phyloP scores from a whole-genome alignment of 768 basidiomycete species.

The Russula earlei region DNA sequence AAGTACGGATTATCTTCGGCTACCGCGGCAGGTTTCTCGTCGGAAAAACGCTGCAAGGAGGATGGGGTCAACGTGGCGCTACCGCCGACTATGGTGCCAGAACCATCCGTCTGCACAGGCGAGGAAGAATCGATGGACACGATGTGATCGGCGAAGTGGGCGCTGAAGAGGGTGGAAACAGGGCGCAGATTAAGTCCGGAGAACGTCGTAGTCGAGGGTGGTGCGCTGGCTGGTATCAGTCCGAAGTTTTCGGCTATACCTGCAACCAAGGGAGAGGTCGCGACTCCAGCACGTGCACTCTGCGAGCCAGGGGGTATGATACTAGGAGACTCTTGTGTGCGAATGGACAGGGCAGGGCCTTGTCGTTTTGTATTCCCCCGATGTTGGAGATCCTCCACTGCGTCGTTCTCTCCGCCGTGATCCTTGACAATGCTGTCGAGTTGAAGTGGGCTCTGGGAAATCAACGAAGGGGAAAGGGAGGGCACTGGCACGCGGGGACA shows the following conservation, averaged over 20 bases:
- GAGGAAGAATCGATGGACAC: slow-evolving; percentile 25
- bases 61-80: slow-evolving; percentile 29
- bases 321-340: not conserved
- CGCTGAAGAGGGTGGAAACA: slow-evolving; percentile 65
- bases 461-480: slow-evolving; percentile 10
- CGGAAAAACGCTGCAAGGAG: slow-evolving; percentile 22
- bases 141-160: slow-evolving; percentile 48
- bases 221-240: slow-evolving; percentile 42
- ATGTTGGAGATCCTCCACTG: not conserved
- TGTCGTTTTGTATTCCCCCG: not conserved
- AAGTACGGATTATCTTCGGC: slow-evolving; percentile 35
- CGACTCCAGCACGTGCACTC: not conserved
- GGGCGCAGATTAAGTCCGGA: slow-evolving; percentile 62
- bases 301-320: not conserved
- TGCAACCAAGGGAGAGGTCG: not conserved
- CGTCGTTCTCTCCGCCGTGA: not conserved
- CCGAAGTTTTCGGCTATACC: slow-evolving; percentile 23
- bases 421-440: not conserved
- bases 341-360: slow-evolving; percentile 3
- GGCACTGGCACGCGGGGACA: slow-evolving; percentile 21
- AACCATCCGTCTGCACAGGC: slow-evolving; percentile 39
- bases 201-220: slow-evolving; percentile 53
- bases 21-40: slow-evolving; percentile 27
- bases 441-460: slow-evolving; percentile 9
- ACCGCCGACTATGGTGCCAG: slow-evolving; percentile 34